Base-by-base conservation (phyloP, 2,329 filamentous ascomycete genomes). In the Colletotrichum graminicola region DNA sequence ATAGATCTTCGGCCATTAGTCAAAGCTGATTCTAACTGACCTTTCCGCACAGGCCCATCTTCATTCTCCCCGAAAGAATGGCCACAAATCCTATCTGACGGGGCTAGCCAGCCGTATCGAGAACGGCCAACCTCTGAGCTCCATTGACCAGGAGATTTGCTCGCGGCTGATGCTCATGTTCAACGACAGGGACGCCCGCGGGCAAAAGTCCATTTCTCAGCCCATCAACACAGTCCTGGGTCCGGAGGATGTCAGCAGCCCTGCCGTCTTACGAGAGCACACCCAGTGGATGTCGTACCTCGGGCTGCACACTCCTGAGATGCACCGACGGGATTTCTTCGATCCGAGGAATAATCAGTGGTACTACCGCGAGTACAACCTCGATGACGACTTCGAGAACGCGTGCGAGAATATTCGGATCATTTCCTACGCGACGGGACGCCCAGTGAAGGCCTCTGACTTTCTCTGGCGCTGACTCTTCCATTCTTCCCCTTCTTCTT, bases 131-230 rank as follows among this genome's bases (percentile, higher is more conserved):
- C n/a, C 32, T n/a, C 66, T 74, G 26, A 66, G 62, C 45, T 71
- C 67, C 21, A 56, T 70, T 18, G 73, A 74, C 45, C 66, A 66
- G 54, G 62, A 64, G n/a, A 51, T 74, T 16, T 52, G 51, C 18
- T 64, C 67, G 8, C 71, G 67, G n/a, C 55, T 73, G 43, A 74
- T 73, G 71, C 63, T 61, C 34, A 70, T 71, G 62, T 74, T 73
- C 64, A 71, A 73, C 51, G 71, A 71, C 41, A 62, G 66, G 5
- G 73, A 73, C 51, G 63, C 62, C 41, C 66, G 71, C 4, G 73
- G 73, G 8, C 71, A 73, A 23, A 62, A 62, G 39, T 67, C 67
- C 18, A 70, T 74, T 32, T 72, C 72, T 2, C 60, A 67, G 34
- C 66, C 73, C 52, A 71, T 64, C 47, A 60, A 56, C 51, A 67